Evolutionary conservation across 768 basidiomycete genomes (phyloP).

Genomic region (Amanita phalloides): DNA sequence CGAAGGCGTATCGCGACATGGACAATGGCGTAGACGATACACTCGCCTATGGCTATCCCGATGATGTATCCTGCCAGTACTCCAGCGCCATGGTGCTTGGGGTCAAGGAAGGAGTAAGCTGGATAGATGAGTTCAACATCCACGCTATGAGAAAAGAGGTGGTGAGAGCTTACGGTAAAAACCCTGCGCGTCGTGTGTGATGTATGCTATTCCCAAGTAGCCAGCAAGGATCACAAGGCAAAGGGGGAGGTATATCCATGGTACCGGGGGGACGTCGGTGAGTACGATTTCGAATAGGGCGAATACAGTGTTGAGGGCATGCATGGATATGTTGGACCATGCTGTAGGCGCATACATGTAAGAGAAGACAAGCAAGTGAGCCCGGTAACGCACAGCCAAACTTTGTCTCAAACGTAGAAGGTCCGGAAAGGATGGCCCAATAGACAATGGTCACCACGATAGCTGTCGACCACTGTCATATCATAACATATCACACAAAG

Average conservation of each 20-base stretch:
- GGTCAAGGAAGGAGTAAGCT: constrained; percentile 64
- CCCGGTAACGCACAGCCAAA: constrained; percentile 25
- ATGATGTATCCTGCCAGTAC: constrained; percentile 51
- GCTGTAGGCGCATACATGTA: constrained; percentile 18
- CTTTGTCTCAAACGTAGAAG: constrained; percentile 26
- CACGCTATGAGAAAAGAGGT: background rate
- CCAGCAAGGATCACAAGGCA: constrained; percentile 36
- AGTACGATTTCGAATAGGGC: constrained; percentile 47
- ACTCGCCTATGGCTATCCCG: constrained; percentile 43
- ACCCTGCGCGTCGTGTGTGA: constrained; percentile 48
- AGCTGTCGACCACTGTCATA: constrained; percentile 22
- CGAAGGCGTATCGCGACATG: constrained; percentile 31
- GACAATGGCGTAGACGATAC: constrained; percentile 40
- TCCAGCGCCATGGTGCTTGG: constrained; percentile 22
- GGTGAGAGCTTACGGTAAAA: constrained; percentile 45
- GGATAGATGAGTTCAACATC: background rate
- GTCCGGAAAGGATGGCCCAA: constrained; percentile 42
- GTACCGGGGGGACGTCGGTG: constrained; percentile 39
- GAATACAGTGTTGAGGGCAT: constrained; percentile 48
- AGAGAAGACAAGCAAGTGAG: background rate
- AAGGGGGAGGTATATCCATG: constrained; percentile 39
- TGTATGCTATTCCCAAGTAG: constrained; percentile 62
- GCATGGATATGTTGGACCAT: constrained; percentile 50
- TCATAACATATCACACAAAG: too few species aligned
- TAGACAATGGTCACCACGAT: constrained; percentile 54